Percentiles rank a stretch among this genome's conserved stretches.
Conservation (phyloP, 208 protist species). For the Trypanosoma conorhini region DNA sequence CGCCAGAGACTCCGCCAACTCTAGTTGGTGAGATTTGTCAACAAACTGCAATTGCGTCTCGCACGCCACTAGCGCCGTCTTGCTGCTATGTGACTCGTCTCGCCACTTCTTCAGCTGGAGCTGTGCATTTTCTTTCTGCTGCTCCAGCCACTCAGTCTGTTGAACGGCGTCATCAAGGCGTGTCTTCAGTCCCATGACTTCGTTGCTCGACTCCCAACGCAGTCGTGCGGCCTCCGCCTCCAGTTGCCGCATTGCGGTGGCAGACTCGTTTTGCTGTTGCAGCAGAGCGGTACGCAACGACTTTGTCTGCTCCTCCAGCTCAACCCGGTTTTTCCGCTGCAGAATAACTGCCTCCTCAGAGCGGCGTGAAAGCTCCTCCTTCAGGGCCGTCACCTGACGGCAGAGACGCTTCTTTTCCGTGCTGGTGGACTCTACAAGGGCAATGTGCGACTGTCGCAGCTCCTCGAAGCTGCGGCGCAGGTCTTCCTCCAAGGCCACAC, state of each 20-base stretch:
- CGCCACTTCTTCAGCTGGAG: not conserved
- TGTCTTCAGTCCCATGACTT: slow-evolving; percentile 17
- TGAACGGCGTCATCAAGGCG: slow-evolving; percentile 5
- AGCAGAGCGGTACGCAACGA: slow-evolving; percentile 27
- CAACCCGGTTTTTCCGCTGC: slow-evolving; percentile 27
- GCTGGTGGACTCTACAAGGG: slow-evolving; percentile 12
- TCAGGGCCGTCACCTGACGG: slow-evolving; percentile 63
- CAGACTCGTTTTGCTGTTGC: slow-evolving; percentile 19
- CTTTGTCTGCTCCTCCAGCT: slow-evolving; percentile 30
- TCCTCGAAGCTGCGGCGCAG: slow-evolving; percentile 54
- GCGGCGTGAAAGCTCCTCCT: slow-evolving; percentile 76
- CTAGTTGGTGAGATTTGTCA: slow-evolving; percentile 12
- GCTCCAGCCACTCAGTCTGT: slow-evolving; percentile 21
- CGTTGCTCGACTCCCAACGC: slow-evolving; percentile 9
- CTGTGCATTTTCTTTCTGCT: slow-evolving; percentile 12
- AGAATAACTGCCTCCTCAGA: slow-evolving; percentile 49
- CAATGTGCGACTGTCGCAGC: slow-evolving; percentile 28
- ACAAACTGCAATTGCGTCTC: slow-evolving; percentile 2
- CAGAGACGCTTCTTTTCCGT: slow-evolving; percentile 20
- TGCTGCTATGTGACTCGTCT: slow-evolving; percentile 6
- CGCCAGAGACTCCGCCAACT: slow-evolving; percentile 19
- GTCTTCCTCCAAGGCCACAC: slow-evolving; percentile 49
- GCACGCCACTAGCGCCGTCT: not conserved
- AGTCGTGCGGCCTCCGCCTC: slow-evolving; percentile 14
- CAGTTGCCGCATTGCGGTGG: slow-evolving; percentile 26